Percentiles rank a stretch among this genome's conserved stretches.
These are phyloP conservation scores for Aschersonia sp. DNA, from an alignment of 2,329 filamentous ascomycete species.

Conservation along the genomic window DNA sequence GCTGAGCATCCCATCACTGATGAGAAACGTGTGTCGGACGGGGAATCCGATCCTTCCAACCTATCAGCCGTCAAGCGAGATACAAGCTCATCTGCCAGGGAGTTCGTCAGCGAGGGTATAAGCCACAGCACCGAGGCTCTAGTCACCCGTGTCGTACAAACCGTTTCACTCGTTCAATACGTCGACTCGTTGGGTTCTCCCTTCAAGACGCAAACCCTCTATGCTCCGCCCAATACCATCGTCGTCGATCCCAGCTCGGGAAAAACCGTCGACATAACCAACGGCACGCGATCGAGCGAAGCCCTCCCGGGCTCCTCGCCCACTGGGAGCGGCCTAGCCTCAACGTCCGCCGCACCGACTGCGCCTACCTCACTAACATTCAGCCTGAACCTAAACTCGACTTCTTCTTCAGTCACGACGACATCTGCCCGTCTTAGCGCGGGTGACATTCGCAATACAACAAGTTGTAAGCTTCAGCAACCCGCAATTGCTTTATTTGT, in stretches of 20 bases:
- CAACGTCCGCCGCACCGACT: no score
- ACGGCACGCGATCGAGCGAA: conserved; percentile 9
- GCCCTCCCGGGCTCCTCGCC: conserved; percentile 10
- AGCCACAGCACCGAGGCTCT: conserved; percentile 7
- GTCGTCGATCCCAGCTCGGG: conserved; percentile 20
- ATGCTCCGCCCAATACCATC: conserved; percentile 22
- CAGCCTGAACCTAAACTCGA: no score
- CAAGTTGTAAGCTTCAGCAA: conserved; percentile 8
- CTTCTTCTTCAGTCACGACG: no score
- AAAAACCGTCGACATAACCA: conserved; percentile 19
- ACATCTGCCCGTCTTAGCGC: conserved; percentile 5
- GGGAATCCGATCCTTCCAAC: conserved; percentile 2
- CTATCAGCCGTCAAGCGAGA: conserved; percentile 2
- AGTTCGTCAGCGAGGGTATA: conserved; percentile 5
- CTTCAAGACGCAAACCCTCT: conserved; percentile 28
- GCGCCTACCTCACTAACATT: no score
- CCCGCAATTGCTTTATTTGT: not conserved
- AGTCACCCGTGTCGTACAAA: conserved; percentile 35
- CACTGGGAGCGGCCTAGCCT: conserved; percentile 5
- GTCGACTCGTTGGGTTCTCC: conserved; percentile 33
- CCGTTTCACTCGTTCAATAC: conserved; percentile 38
- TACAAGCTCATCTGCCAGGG: conserved; percentile 5
- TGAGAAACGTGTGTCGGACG: conserved; percentile 11
- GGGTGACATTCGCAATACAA: conserved; percentile 9
- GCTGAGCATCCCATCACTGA: conserved; percentile 9